Base-by-base conservation (phyloP, 129 eudicot species). In the Saposhnikovia divaricata region DNA sequence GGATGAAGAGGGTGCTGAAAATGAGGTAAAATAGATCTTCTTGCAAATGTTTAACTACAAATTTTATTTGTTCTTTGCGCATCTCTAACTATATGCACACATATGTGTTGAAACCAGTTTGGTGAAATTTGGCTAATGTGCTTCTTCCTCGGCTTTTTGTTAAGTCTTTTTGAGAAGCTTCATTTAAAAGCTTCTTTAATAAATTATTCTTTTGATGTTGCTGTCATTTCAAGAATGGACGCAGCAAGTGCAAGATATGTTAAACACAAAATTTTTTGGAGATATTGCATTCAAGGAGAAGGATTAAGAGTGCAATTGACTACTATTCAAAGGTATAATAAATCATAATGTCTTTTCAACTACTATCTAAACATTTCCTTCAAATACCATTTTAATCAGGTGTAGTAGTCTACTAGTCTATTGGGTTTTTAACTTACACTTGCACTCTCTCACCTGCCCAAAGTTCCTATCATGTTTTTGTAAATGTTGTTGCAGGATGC, bases 171-270 rank as follows among this genome's bases (percentile, higher is more conserved):
- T 4, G 18, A 39, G 27, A 19, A 43, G n/a, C 4, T 69, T 37
- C 10, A 28, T 15, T 18, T 9, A 71, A 15, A 13, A 71, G 5
- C 13, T 16, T 71, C 27, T 39, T 2, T 71, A 16, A 39, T 39
- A 71, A 18, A 34, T 9, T 71, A 39, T 39, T 71, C 25, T 42
- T 16, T 83, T 80, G 72, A 53, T 86, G 87, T 79, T 91, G 98
- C 90, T 94, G 63, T 94, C 98, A 38, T 94, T 94, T 84, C 98
- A 94, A 94, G 98, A 94, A 85, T 94, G 98, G 98, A 94, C 98
- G 28, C 98, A 91, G 47, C 98, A 94, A 92, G 98, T 94, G 76
- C 98, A 94, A 85, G 97, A 94, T 71, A 94, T 94, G 93, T 78
- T 91, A 78, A 94, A 94, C 50, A 94, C 98, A 50, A 94, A 94